Conservation (phyloP, 306 rosid genomes). For the Oxytropis ochrocephala region DNA sequence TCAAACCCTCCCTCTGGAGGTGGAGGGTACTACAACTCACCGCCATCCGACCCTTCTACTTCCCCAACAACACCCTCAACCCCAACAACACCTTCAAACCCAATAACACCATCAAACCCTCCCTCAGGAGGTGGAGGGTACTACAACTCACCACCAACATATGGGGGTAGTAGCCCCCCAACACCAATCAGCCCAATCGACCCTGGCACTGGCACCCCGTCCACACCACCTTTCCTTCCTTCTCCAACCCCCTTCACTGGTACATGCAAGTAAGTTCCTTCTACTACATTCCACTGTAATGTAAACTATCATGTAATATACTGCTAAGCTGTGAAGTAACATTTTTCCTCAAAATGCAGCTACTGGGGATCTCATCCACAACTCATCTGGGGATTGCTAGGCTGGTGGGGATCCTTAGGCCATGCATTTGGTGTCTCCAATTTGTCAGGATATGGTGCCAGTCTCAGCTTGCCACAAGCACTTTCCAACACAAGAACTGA, state of each 20-base stretch:
- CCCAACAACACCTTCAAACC: slow-evolving; percentile 23
- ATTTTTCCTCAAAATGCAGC: slow-evolving; percentile 35
- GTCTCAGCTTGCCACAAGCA: slow-evolving; percentile 60
- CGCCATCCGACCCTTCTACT: slow-evolving; percentile 26
- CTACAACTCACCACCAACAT: slow-evolving; percentile 46
- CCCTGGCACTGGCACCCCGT: slow-evolving; percentile 26
- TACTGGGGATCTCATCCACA: slow-evolving; percentile 89
- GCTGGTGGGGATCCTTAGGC: slow-evolving; percentile 93
- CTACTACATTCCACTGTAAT: not conserved
- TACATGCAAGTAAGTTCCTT: slow-evolving; percentile 82
- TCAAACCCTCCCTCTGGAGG: slow-evolving; percentile 44
- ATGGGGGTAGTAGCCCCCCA: slow-evolving; percentile 41
- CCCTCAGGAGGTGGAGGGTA: slow-evolving; percentile 42
- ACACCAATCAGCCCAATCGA: slow-evolving; percentile 52
- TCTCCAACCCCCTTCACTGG: slow-evolving; percentile 78
- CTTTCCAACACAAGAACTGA: slow-evolving; percentile 77
- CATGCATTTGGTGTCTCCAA: slow-evolving; percentile 46
- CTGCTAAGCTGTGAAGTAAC: not conserved
- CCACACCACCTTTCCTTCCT: slow-evolving; percentile 63
- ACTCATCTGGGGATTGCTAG: slow-evolving; percentile 79
- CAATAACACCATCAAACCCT: slow-evolving; percentile 39
- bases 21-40: slow-evolving; percentile 11
- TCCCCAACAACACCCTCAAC: not conserved
- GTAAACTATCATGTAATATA: slow-evolving; percentile 10
- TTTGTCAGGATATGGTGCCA: slow-evolving; percentile 49